Base-by-base conservation (phyloP, 2,329 filamentous ascomycete species). In the Neurospora sp. region DNA sequence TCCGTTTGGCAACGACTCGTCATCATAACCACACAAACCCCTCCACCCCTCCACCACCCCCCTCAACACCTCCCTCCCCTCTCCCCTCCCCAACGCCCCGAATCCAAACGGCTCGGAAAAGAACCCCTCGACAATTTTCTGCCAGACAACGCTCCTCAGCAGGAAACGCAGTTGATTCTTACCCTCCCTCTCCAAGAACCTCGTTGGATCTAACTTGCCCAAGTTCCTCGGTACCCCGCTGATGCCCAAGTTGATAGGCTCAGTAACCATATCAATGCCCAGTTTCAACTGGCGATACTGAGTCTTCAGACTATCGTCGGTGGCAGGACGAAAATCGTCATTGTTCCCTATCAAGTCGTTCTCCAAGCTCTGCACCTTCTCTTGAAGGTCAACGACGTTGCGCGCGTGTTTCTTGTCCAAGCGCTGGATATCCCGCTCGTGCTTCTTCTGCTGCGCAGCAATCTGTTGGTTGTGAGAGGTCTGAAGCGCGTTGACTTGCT, bases 41-140 rank as follows among this genome's bases (percentile, higher is more conserved):
- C 68, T 66, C 71, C 74, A 77, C 1, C 70, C 58, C 2, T 67
- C 69, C 42, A 73, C 73, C 7, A 75, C 15, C 8, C 70, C 70
- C 1, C 74, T 19, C 5, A 77, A 69, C 46, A 67, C 67, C 38
- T 72, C 38, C 23, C 66, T 66, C 1, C 72, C 71, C 3, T 69
- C 38, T 4, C 70, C 69, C 0, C 74, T 33, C 23, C 52, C 76
- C 1, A 77, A 58, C 33, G 73, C 73, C 23, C 76, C 76, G 23
- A 76, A 74, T 13, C 76, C 76, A 68, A 74, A 75, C 1, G 76
- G 75, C 33, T 66, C 40, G 3, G 73, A 73, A 70, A 77, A 77
- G 67, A 77, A 77, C 0, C 73, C 75, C 0, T 74, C 71, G 3
- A 75, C 38, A 17, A 77, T 42, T 1, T 71, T 68, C 3, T 68